A percentile compares a stretch with the other conserved stretches of the same genome.
These are phyloP conservation scores for Eremomyces bilateralis DNA, from an alignment of 495 filamentous ascomycete genomes.

Conservation along the genomic window DNA sequence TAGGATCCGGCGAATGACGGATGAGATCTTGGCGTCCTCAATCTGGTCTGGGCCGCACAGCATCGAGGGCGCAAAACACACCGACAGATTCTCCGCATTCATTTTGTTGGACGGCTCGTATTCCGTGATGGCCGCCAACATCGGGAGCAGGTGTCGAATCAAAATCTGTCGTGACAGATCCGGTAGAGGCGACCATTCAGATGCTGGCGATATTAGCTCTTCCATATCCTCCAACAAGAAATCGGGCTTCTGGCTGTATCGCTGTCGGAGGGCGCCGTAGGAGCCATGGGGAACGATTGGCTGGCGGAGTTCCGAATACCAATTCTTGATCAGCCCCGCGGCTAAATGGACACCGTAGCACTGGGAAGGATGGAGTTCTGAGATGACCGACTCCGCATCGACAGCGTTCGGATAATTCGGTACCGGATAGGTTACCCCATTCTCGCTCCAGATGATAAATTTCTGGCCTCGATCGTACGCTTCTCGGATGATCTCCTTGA, in stretches of 20 bases:
- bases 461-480: slow-evolving; percentile 31
- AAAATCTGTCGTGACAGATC: slow-evolving; percentile 23
- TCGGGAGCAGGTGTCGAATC: slow-evolving; percentile 27
- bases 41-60: slow-evolving; percentile 22
- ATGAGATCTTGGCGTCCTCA: slow-evolving; percentile 25
- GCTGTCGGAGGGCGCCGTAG: slow-evolving; percentile 21
- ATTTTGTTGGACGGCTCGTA: slow-evolving; percentile 28
- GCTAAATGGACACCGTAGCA: slow-evolving; percentile 29
- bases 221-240: slow-evolving; percentile 12
- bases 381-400: slow-evolving; percentile 13
- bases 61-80: slow-evolving; percentile 27
- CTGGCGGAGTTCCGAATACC: slow-evolving; percentile 30
- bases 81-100: slow-evolving; percentile 27
- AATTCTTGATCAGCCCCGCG: slow-evolving; percentile 29
- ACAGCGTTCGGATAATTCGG: slow-evolving; percentile 12
- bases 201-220: slow-evolving; percentile 17
- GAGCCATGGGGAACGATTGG: slow-evolving; percentile 26
- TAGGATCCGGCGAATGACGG: slow-evolving; percentile 22
- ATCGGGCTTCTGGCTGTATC: slow-evolving; percentile 12
- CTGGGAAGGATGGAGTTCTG: slow-evolving; percentile 23
- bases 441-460: slow-evolving; percentile 28
- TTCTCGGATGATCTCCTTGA: slow-evolving; percentile 27
- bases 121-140: slow-evolving; percentile 24
- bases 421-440: slow-evolving; percentile 11
- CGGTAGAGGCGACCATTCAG: slow-evolving; percentile 20